A percentile compares a stretch with the other conserved stretches of the same genome.
These are phyloP conservation scores for Phytophthora sp. DNA, from an alignment of 352 stramenopile species.

Conservation along the genomic window DNA sequence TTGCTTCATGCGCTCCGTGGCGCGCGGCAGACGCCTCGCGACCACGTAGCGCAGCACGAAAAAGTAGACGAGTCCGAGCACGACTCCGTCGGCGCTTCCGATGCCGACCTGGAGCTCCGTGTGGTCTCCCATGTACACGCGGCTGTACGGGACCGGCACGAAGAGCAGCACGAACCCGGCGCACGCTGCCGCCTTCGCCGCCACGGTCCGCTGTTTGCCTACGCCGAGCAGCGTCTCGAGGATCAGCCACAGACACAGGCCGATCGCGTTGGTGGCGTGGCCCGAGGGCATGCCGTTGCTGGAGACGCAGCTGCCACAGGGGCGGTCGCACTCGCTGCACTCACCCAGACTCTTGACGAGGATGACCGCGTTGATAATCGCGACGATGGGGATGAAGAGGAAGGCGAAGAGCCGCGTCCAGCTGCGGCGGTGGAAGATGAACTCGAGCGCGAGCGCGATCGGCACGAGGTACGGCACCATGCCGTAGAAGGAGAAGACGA, in stretches of 20 bases:
- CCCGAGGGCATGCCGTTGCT: slow-evolving; percentile 62
- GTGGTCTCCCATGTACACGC: slow-evolving; percentile 68
- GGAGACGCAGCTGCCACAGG: slow-evolving; percentile 53
- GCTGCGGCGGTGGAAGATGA: slow-evolving; percentile 48
- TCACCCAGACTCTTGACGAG: slow-evolving; percentile 46
- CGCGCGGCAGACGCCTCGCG: slow-evolving; percentile 27
- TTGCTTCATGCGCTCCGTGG: slow-evolving; percentile 32
- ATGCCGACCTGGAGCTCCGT: slow-evolving; percentile 53
- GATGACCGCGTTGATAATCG: slow-evolving; percentile 50
- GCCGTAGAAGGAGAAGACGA: slow-evolving; percentile 56
- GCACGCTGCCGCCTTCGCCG: slow-evolving; percentile 18
- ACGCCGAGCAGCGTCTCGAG: slow-evolving; percentile 50
- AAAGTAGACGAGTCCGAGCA: slow-evolving; percentile 55
- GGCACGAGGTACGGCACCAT: slow-evolving; percentile 64
- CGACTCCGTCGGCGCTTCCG: slow-evolving; percentile 40
- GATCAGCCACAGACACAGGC: slow-evolving; percentile 53
- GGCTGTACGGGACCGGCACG: slow-evolving; percentile 59
- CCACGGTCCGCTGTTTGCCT: slow-evolving; percentile 24
- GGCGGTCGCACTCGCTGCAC: slow-evolving; percentile 51
- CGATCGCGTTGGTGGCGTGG: slow-evolving; percentile 59
- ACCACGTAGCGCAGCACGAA: slow-evolving; percentile 46
- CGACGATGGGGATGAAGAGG: slow-evolving; percentile 55
- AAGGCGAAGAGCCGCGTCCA: slow-evolving; percentile 57
- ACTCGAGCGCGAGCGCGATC: slow-evolving; percentile 42
- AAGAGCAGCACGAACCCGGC: slow-evolving; percentile 36